phyloP scores from a whole-genome alignment of 1,284 basidiomycete species.

The Gymnopus androsaceus region DNA sequence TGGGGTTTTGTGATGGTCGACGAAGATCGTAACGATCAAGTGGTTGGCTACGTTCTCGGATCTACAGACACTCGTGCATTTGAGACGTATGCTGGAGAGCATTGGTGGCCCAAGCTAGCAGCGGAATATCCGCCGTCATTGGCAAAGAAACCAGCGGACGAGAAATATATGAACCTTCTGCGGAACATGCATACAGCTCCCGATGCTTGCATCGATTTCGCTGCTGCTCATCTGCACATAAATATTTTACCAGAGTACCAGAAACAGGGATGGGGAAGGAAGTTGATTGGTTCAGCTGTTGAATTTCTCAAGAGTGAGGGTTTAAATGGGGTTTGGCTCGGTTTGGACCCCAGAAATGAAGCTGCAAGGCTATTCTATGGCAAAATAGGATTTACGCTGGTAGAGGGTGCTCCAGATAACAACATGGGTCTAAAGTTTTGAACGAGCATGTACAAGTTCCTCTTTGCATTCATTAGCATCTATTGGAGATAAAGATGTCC shows the following conservation, averaged over 20 bases:
- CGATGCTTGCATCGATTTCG: slow-evolving; percentile 52
- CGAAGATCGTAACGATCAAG: slow-evolving; percentile 36
- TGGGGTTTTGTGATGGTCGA: slow-evolving; percentile 76
- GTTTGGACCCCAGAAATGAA: slow-evolving; percentile 59
- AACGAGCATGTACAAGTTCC: too few species aligned
- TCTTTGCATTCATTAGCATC: too few species aligned
- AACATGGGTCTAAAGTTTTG: slow-evolving; percentile 50
- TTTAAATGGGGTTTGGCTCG: slow-evolving; percentile 55
- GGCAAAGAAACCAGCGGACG: slow-evolving; percentile 48
- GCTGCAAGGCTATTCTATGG: slow-evolving; percentile 60
- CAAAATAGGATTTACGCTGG: slow-evolving; percentile 52
- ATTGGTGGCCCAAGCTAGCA: slow-evolving; percentile 62
- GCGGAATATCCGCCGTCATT: slow-evolving; percentile 49
- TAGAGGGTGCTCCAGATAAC: slow-evolving; percentile 48
- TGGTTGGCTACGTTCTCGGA: slow-evolving; percentile 65
- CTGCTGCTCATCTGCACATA: slow-evolving; percentile 69
- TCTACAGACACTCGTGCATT: slow-evolving; percentile 61
- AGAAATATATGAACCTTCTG: slow-evolving; percentile 49
- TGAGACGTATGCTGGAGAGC: slow-evolving; percentile 48
- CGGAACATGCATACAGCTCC: slow-evolving; percentile 48
- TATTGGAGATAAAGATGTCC: too few species aligned
- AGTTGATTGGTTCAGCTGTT: slow-evolving; percentile 53
- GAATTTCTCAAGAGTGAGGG: slow-evolving; percentile 49
- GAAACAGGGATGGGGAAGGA: slow-evolving; percentile 62
- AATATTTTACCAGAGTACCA: slow-evolving; percentile 63